phyloP scores from a whole-genome alignment of 768 basidiomycete species.

The Russula earlei region DNA sequence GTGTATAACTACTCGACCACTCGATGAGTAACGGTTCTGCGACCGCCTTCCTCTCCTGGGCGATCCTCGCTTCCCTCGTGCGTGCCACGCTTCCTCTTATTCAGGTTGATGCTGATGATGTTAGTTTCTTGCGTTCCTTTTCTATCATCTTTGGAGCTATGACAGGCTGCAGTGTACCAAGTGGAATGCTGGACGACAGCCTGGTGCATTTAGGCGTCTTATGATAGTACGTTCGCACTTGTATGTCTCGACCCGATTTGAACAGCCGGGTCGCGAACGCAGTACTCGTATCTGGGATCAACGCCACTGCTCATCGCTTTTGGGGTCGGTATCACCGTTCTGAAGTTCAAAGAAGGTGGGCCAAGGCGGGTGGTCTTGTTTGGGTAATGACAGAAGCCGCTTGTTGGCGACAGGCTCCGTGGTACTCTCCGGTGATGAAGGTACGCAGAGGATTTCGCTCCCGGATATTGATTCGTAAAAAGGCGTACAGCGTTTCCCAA shows the following conservation, averaged over 20 bases:
- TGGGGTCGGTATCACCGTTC: slow-evolving; percentile 45
- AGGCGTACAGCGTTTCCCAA: slow-evolving; percentile 41
- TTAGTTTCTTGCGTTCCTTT: slow-evolving; percentile 59
- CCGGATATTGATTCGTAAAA: background rate
- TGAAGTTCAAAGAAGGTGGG: slow-evolving; percentile 71
- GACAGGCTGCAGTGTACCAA: slow-evolving; percentile 66
- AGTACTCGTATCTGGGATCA: slow-evolving; percentile 73
- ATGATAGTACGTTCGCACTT: slow-evolving; percentile 57
- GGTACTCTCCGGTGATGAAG: slow-evolving; percentile 26
- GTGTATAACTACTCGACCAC: background rate
- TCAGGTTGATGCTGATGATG: background rate
- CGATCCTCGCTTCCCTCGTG: slow-evolving; percentile 36
- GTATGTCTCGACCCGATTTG: background rate
- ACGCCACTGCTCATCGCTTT: slow-evolving; percentile 60
- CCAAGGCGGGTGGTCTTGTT: background rate
- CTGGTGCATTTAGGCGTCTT: slow-evolving; percentile 78
- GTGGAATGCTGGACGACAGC: slow-evolving; percentile 69
- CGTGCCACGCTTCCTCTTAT: background rate
- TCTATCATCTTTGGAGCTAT: slow-evolving; percentile 73
- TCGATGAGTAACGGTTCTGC: slow-evolving; percentile 67
- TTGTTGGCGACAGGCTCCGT: slow-evolving; percentile 20
- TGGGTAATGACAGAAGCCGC: background rate
- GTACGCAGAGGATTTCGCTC: slow-evolving; percentile 23
- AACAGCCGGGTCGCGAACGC: slow-evolving; percentile 13
- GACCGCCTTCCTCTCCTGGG: slow-evolving; percentile 68